phyloP scores from a whole-genome alignment of 257 asterid species.

The Coffea canephora region DNA sequence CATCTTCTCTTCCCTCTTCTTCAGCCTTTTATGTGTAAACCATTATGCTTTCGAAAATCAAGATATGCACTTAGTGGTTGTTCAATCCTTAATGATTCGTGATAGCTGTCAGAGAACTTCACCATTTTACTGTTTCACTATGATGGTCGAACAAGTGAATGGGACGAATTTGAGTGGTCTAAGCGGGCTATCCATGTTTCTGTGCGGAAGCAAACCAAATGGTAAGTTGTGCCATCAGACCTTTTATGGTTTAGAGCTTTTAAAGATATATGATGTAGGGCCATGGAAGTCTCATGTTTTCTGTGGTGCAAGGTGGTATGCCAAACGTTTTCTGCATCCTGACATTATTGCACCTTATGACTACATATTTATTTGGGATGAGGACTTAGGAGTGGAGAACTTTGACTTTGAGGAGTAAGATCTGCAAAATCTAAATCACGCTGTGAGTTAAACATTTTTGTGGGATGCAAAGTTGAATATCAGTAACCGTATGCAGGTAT shows the following conservation, averaged over 20 bases:
- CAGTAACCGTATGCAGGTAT: conserved; percentile 39
- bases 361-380: conserved; percentile 88
- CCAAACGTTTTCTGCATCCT: conserved; percentile 86
- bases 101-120: conserved; percentile 88
- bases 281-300: conserved; percentile 10
- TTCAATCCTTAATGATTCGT: conserved; percentile 26
- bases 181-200: conserved; percentile 81
- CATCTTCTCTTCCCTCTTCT: not conserved
- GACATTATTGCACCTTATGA: conserved; percentile 84
- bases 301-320: conserved; percentile 76
- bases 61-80: conserved; percentile 1
- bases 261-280: not conserved
- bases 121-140: conserved; percentile 79
- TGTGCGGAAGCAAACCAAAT: conserved; percentile 73
- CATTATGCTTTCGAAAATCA: not conserved
- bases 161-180: conserved; percentile 97
- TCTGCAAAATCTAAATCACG: conserved; percentile 1
- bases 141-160: conserved; percentile 83
- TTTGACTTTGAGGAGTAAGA: conserved; percentile 83
- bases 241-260: not conserved
- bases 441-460: not conserved
- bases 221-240: conserved; percentile 37
- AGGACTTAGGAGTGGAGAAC: conserved; percentile 80
- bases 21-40: not conserved
- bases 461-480: not conserved